A percentile compares a stretch with the other conserved stretches of the same genome.
phyloP scores from a whole-genome alignment of 208 protist genomes.

The Trypanosoma caninum region DNA sequence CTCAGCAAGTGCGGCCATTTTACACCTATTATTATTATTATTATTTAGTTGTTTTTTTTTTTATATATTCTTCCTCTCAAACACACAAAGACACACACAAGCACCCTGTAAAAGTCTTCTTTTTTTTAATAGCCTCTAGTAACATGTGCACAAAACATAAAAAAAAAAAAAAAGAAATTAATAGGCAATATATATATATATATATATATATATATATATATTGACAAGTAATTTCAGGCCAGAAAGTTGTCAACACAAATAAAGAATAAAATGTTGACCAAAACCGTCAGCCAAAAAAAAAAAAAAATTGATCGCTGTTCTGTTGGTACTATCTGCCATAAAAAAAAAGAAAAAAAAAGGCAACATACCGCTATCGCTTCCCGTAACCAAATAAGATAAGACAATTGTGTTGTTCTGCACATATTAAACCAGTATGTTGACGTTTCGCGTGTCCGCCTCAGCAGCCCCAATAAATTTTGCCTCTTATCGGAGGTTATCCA shows the following conservation, averaged over 20 bases:
- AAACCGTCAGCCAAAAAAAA: background rate
- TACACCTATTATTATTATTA: conserved; percentile 11
- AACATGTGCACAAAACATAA: background rate
- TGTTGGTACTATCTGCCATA: background rate
- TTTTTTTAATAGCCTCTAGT: background rate
- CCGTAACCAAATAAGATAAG: background rate
- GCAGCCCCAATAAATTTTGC: conserved; percentile 51
- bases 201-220: background rate
- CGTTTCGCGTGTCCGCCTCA: conserved; percentile 20
- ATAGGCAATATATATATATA: background rate
- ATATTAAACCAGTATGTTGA: background rate
- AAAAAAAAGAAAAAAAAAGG: background rate
- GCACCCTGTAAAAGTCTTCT: too few relatives aligned
- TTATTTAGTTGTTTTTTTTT: background rate
- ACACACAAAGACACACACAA: too few relatives aligned
- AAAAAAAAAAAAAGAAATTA: background rate
- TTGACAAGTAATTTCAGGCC: background rate
- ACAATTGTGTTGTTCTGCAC: background rate
- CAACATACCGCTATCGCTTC: background rate
- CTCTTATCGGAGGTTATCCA: conserved; percentile 47
- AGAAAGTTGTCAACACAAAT: background rate
- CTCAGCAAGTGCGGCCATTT: conserved; percentile 53
- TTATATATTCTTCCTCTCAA: background rate
- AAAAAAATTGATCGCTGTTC: background rate
- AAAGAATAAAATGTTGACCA: conserved; percentile 5